Base-by-base conservation (phyloP, 78 protist genomes). In the Tieghemostelium lacteum region DNA sequence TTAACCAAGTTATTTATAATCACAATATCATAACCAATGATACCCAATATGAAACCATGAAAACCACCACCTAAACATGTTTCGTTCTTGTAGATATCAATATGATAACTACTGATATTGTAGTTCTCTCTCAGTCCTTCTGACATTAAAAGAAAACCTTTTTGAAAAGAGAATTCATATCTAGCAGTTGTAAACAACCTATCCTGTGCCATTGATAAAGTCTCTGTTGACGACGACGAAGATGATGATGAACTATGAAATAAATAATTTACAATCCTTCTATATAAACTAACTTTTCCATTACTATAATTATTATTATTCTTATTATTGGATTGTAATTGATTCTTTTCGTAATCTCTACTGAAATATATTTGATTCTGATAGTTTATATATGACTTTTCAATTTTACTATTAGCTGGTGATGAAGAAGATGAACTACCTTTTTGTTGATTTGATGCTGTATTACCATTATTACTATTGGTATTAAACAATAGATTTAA, bases 11-110 rank as follows among this genome's bases (percentile, higher is more conserved):
- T 78, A 31, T 78, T 78, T 3, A 78, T 78, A 31, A 78, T 54
- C 12, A 78, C 73, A 17, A 67, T 55, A 45, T 78, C 88, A 19
- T 78, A 78, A 0, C 88, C 88, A 19, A 78, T 20, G 28, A 78
- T 37, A 16, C n/a, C 29, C 7, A 78, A 12, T 14, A 78, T 57
- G 7, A 60, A 28, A 24, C 34, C 36, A 29, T 78, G 88, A 37
- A 52, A 78, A n/a, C 19, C 33, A 19, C 64, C 64, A 28, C 88
- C 88, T n/a, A 78, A 66, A 55, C 88, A 78, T 14, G 73, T 57
- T 20, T 50, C 52, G 28, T 78, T 78, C 29, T 71, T 70, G 42
- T 36, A 66, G 12, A 78, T 45, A 28, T 64, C 67, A 36, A 78
- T 78, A 12, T 67, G 88, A 33, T 52, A 45, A 17, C 76, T 78